phyloP scores from a whole-genome alignment of 805 yeast genomes.

The Candida odintsovae region DNA sequence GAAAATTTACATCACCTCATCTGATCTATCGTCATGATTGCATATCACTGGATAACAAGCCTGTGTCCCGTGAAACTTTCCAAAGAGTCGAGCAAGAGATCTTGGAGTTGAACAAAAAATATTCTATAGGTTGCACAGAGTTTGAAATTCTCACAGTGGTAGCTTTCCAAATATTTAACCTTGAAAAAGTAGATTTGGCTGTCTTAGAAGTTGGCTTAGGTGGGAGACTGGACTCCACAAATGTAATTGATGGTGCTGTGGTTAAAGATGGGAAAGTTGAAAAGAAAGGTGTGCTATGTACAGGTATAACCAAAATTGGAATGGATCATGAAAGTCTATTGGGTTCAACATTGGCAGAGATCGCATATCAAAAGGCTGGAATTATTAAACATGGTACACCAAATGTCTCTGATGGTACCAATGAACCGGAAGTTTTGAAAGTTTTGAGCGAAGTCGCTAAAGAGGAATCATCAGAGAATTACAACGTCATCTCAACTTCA shows the following conservation, averaged over 20 bases:
- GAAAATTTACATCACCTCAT: slow-evolving; percentile 90
- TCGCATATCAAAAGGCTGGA: slow-evolving; percentile 83
- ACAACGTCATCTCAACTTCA: slow-evolving; percentile 8
- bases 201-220: slow-evolving; percentile 95
- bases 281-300: slow-evolving; percentile 41
- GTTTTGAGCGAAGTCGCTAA: slow-evolving; percentile 38
- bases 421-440: slow-evolving; percentile 42
- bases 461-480: slow-evolving; percentile 24
- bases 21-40: slow-evolving; percentile 69
- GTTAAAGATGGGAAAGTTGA: slow-evolving; percentile 2
- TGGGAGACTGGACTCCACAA: slow-evolving; percentile 86
- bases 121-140: slow-evolving; percentile 67
- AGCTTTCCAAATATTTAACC: slow-evolving; percentile 71
- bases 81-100: slow-evolving; percentile 38
- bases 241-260: slow-evolving; percentile 42
- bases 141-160: slow-evolving; percentile 83
- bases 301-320: slow-evolving; percentile 82
- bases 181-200: slow-evolving; percentile 60
- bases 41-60: slow-evolving; percentile 55
- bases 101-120: slow-evolving; percentile 29
- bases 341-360: slow-evolving; percentile 59
- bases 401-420: slow-evolving; percentile 64
- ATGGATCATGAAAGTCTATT: slow-evolving; percentile 77
- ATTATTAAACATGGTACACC: slow-evolving; percentile 61
- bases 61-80: slow-evolving; percentile 46